Evolutionary conservation across 2,329 filamentous ascomycete genomes (phyloP).

Genomic region (Ambrosiella cleistominuta): DNA sequence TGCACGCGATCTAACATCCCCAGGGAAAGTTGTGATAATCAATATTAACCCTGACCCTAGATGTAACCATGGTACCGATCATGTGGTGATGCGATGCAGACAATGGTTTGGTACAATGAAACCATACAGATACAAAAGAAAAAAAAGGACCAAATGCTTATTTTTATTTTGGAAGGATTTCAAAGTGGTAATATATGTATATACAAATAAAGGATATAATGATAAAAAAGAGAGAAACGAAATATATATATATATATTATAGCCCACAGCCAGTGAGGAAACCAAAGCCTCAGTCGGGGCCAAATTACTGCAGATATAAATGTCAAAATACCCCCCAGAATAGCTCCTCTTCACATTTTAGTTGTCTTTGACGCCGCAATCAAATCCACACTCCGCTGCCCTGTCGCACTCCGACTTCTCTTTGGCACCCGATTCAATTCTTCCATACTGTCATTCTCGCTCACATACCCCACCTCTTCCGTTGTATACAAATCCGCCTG

Average conservation of each 20-base stretch:
- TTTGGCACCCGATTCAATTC: background rate
- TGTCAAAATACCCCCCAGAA: too few species aligned
- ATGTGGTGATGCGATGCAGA: too few species aligned
- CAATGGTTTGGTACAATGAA: background rate
- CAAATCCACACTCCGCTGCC: background rate
- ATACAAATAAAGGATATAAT: background rate
- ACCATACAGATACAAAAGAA: background rate
- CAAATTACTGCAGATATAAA: too few species aligned
- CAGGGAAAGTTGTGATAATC: too few species aligned
- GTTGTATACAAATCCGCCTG: slow-evolving; percentile 5
- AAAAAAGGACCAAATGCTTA: background rate
- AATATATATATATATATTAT: background rate
- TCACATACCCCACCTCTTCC: slow-evolving; percentile 2
- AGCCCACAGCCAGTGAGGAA: too few species aligned
- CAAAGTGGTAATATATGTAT: background rate
- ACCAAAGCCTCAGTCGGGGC: too few species aligned
- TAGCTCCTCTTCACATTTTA: background rate
- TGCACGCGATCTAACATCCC: too few species aligned
- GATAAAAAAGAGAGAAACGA: background rate
- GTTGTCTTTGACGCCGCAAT: background rate
- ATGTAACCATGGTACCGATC: too few species aligned
- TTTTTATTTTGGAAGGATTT: too few species aligned
- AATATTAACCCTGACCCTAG: too few species aligned
- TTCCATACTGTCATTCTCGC: slow-evolving; percentile 4
- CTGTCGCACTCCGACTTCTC: background rate